Conservation (phyloP, 306 rosid genomes). For the Gynostemma pentaphyllum region DNA sequence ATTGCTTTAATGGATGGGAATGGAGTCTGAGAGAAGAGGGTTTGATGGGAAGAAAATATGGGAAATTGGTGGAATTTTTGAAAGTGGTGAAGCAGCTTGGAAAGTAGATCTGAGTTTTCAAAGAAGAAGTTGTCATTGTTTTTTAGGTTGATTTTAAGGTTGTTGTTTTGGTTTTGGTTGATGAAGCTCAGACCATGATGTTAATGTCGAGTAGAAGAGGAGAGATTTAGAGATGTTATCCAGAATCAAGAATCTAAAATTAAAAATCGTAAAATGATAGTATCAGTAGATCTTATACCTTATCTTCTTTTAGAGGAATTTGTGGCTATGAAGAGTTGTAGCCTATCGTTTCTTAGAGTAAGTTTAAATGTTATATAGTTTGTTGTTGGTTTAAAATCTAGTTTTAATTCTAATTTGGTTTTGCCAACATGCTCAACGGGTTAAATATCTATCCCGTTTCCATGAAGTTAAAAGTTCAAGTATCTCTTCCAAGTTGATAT, state of each 20-base stretch:
- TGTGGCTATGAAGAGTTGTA: too few species aligned
- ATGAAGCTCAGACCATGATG: background rate
- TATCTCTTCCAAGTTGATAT: too few species aligned
- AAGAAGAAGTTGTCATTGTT: background rate
- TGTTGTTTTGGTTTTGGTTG: background rate
- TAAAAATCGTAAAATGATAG: background rate
- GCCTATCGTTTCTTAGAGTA: too few species aligned
- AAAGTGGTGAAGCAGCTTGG: background rate
- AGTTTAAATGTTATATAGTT: too few species aligned
- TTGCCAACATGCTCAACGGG: too few species aligned
- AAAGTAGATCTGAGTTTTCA: background rate
- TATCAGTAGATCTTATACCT: background rate
- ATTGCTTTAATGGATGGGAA: background rate
- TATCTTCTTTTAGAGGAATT: too few species aligned
- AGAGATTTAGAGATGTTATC: slow-evolving; percentile 8
- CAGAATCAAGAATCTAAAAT: background rate
- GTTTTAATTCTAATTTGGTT: too few species aligned
- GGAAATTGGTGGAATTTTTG: background rate
- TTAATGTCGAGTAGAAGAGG: background rate
- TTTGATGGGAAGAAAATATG: background rate
- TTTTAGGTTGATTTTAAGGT: too few species aligned
- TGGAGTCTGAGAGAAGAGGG: background rate
- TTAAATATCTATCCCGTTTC: too few species aligned
- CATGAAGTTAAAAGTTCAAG: too few species aligned
- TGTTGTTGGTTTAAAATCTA: too few species aligned